These are phyloP conservation scores for Termitomyces sp. DNA, from an alignment of 768 basidiomycete genomes.

Conservation along the genomic window DNA sequence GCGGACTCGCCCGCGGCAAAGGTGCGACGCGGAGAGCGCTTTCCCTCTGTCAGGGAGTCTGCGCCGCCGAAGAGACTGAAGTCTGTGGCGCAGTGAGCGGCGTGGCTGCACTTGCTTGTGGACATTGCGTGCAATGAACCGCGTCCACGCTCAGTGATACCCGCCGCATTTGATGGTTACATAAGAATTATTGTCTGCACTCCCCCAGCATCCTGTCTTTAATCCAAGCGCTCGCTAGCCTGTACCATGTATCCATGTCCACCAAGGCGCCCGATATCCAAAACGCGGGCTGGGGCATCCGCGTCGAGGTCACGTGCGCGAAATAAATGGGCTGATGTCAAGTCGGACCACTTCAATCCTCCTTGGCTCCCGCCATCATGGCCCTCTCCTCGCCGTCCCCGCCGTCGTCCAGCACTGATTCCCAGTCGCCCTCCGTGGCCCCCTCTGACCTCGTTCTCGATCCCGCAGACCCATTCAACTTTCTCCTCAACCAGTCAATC, in stretches of 20 bases:
- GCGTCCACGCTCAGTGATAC: no score
- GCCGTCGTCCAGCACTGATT: slow-evolving; percentile 11
- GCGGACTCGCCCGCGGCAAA: slow-evolving; percentile 36
- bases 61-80: slow-evolving; percentile 83
- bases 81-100: slow-evolving; percentile 44
- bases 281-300: no score
- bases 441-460: slow-evolving; percentile 44
- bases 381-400: slow-evolving; percentile 12
- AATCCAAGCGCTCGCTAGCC: no score
- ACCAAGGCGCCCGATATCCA: no score
- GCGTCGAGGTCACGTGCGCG: slow-evolving; percentile 14
- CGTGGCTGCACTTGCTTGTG: no score
- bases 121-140: slow-evolving; percentile 4
- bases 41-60: slow-evolving; percentile 48
- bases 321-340: slow-evolving; percentile 11
- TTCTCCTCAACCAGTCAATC: slow-evolving; percentile 46
- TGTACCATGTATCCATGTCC: no score
- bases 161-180: no score
- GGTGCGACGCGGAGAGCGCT: slow-evolving; percentile 47
- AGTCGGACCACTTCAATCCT: slow-evolving; percentile 10
- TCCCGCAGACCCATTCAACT: slow-evolving; percentile 51
- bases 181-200: no score
- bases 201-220: no score
- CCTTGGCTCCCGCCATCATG: slow-evolving; percentile 8
- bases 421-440: slow-evolving; percentile 18